phyloP scores from a whole-genome alignment of 2,329 filamentous ascomycete species.

The Xylariaceae sp. region DNA sequence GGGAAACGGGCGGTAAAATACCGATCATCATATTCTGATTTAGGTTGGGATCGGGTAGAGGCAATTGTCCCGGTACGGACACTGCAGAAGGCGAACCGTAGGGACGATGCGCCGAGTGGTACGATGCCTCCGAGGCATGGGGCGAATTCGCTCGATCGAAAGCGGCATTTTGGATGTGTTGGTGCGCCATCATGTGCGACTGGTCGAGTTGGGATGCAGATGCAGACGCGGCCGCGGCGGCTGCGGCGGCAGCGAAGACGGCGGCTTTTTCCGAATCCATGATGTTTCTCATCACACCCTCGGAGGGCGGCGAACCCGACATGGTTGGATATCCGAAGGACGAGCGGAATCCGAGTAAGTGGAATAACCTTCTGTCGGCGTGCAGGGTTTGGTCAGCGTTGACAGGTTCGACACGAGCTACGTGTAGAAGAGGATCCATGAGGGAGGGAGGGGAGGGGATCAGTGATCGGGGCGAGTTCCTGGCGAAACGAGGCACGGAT shows the following conservation, averaged over 20 bases:
- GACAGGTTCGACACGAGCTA: constrained; percentile 1
- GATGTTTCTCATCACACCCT: constrained; percentile 32
- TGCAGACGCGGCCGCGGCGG: constrained; percentile 24
- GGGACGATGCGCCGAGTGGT: constrained; percentile 47
- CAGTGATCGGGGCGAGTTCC: constrained; percentile 2
- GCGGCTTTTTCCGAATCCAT: constrained; percentile 30
- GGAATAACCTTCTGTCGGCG: constrained; percentile 4
- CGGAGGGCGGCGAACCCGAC: constrained; percentile 31
- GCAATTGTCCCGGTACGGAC: constrained; percentile 49
- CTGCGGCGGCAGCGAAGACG: constrained; percentile 24
- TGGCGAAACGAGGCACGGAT: constrained; percentile 14
- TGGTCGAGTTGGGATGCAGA: constrained; percentile 23
- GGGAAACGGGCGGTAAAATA: constrained; percentile 34
- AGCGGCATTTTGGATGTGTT: constrained; percentile 25
- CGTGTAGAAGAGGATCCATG: not conserved
- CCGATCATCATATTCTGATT: constrained; percentile 38
- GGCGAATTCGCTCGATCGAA: constrained; percentile 54
- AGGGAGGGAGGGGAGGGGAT: not conserved
- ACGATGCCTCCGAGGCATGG: constrained; percentile 55
- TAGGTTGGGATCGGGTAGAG: constrained; percentile 35
- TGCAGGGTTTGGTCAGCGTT: constrained; percentile 10
- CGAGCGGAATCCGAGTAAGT: constrained; percentile 2
- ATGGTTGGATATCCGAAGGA: constrained; percentile 18
- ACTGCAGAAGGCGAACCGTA: constrained; percentile 51
- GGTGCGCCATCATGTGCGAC: constrained; percentile 23